Evolutionary conservation across 768 basidiomycete genomes (phyloP).

Genomic region (Hemileccinum impolitum): DNA sequence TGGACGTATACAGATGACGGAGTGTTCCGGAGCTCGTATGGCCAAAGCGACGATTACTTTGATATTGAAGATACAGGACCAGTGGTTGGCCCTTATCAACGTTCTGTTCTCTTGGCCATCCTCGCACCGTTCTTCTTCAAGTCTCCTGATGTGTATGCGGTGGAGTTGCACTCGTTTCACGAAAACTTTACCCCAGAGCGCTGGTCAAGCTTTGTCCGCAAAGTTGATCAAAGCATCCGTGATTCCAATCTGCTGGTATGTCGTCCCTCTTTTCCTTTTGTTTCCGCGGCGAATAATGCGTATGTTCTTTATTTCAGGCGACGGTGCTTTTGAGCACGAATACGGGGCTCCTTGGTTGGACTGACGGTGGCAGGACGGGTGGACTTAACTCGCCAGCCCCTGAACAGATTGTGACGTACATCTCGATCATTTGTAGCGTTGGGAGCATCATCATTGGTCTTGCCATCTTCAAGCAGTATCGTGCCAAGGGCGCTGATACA

Average conservation of each 20-base stretch:
- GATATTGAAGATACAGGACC: slow-evolving; percentile 25
- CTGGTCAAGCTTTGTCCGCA: slow-evolving; percentile 29
- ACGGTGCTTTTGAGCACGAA: slow-evolving; percentile 28
- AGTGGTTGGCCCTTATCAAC: slow-evolving; percentile 15
- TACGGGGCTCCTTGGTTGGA: slow-evolving; percentile 23
- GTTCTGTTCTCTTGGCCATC: slow-evolving; percentile 16
- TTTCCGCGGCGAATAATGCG: background rate
- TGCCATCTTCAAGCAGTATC: slow-evolving; percentile 31
- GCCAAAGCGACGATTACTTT: slow-evolving; percentile 31
- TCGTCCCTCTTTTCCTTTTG: background rate
- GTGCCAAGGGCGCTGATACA: slow-evolving; percentile 31
- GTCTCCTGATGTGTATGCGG: slow-evolving; percentile 28
- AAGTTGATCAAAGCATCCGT: slow-evolving; percentile 31
- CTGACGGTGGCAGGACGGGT: background rate
- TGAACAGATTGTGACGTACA: slow-evolving; percentile 25
- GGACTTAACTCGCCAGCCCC: slow-evolving; percentile 11
- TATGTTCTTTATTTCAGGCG: slow-evolving; percentile 14
- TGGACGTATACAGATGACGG: slow-evolving; percentile 20
- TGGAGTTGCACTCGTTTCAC: slow-evolving; percentile 27
- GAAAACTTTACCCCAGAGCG: slow-evolving; percentile 25
- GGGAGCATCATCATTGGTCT: slow-evolving; percentile 32
- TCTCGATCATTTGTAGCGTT: slow-evolving; percentile 27
- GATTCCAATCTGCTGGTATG: slow-evolving; percentile 30
- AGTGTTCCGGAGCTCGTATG: slow-evolving; percentile 27
- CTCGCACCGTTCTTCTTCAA: slow-evolving; percentile 22